Evolutionary conservation across 129 eudicot genomes (phyloP), one percentile per base, ranked within the genome.

Genomic region (Ambrosia trifida): DNA sequence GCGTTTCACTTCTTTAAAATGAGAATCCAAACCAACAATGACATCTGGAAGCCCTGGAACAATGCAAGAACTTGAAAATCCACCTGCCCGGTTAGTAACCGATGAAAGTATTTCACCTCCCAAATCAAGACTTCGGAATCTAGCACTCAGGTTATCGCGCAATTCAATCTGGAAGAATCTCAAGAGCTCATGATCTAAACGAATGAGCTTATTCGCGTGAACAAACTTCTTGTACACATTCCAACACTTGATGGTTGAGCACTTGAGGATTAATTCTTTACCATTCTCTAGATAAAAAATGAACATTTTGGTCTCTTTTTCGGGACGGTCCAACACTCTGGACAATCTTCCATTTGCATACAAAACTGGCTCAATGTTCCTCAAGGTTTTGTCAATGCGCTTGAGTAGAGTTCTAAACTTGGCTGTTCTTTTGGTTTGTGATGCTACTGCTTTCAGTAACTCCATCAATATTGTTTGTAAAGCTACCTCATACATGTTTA

Each of bases 1-100:
- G 11, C 33, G 61, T 72, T 79, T 79, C 66, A 79, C 11, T 18
- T 59, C 71, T 58, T 49, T 28, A 59, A 79, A 58, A 64, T 69
- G 79, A 58, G 9, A 28, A 49, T 73, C 76, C 60, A 79, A 73
- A 1, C 83, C 83, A 33, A 73, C 57, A 1, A 79, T 13, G 44
- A 59, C 47, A 74, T 68, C 76, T 12, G 76, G 76, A 3, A 80
- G 60, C 66, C 73, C 76, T 0, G 76, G 79, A 61, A 74, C 80
- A 3, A 31, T 73, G 16, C 69, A 49, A 13, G 44, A 72, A 19
- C 62, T 79, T 18, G 76, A 74, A 51, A 75, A 66, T 4, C 70
- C 76, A 70, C 66, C 70, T 3, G 52, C 40, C 35, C 52, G 38
- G 11, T 61, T 64, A 19, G 68, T 67, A 43, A 38, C 43, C 2